Conservation (phyloP, 371 early-diverging fungal species). For the Mucor lusitanicus region DNA sequence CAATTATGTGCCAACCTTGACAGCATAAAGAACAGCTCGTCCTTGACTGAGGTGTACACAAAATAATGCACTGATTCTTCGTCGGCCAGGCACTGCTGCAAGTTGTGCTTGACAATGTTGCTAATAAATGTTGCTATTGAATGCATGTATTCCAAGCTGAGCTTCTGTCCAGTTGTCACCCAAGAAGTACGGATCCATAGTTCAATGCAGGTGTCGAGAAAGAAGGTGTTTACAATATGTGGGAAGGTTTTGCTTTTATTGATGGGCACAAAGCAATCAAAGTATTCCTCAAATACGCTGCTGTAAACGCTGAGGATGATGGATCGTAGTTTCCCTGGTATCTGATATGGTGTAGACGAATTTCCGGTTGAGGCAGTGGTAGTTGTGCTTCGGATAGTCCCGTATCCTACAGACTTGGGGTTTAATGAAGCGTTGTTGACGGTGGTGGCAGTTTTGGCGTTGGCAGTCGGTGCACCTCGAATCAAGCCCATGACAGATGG, state of each 20-base stretch:
- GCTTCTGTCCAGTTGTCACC: slow-evolving; percentile 21
- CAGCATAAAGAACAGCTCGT: slow-evolving; percentile 32
- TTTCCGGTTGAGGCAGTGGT: not conserved
- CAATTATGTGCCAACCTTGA: slow-evolving; percentile 40
- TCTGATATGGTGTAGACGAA: not conserved
- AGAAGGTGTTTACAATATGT: slow-evolving; percentile 19
- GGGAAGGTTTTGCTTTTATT: not conserved
- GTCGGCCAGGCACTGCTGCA: slow-evolving; percentile 11
- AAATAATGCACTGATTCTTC: not conserved
- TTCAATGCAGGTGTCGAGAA: slow-evolving; percentile 34
- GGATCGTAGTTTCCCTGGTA: slow-evolving; percentile 14
- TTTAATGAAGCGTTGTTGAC: not conserved
- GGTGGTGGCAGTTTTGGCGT: not conserved
- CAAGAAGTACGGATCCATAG: slow-evolving; percentile 40
- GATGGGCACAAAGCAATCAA: slow-evolving; percentile 17
- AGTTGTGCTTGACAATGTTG: slow-evolving; percentile 29
- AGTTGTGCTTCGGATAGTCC: not conserved
- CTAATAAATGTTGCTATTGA: slow-evolving; percentile 27
- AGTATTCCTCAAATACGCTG: slow-evolving; percentile 25
- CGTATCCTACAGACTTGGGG: not conserved
- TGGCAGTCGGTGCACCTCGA: not conserved
- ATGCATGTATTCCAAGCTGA: slow-evolving; percentile 20
- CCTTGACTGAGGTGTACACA: slow-evolving; percentile 15
- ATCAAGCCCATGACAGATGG: not conserved
- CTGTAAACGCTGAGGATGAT: slow-evolving; percentile 23